Evolutionary conservation across 2,329 filamentous ascomycete genomes (phyloP), one percentile per base, ranked within the genome.

Genomic region (Trichophyton rubrum): DNA sequence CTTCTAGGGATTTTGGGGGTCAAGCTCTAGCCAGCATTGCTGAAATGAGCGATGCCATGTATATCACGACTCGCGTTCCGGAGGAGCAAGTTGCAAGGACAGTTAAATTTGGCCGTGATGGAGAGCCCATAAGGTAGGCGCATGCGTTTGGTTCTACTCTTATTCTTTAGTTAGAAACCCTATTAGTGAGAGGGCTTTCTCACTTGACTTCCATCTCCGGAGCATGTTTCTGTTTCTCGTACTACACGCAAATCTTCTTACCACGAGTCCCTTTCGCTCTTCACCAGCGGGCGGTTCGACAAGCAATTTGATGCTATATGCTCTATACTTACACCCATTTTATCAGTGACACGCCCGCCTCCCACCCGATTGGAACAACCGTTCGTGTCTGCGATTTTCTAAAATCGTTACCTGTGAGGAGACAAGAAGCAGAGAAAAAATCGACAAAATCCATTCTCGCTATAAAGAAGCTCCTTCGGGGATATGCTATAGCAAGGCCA

Each of bases 1-100:
- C 77, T 49, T 49, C 73, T 87, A 11, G 85, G 85, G 2, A n/a
- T n/a, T 87, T 87, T 66, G 75, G 85, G 59, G 85, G 85, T 15
- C 82, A 85, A 69, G 84, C 85, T 2, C 72, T 87, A 62, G 81
- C 83, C 1, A 85, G 82, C 67, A 76, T 81, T 59, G 81, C 80
- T 9, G 82, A 85, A 64, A 75, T 86, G 71, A 82, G 80, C 60
- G 77, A 78, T 3, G 67, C 69, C 1, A 62, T 86, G 49, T 71
- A 68, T 1, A 73, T 86, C 49, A 82, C 75, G 11, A 86, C 84
- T 2, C 75, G 82, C 57, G 74, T 82, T 35, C 79, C 82, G 63
- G 78, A 79, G 1, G 83, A 87, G 65, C 68, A 74, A 13, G 79
- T 80, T 27, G 84, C 78, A 5, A 75, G 75, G 4, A 73, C 69